phyloP scores from a whole-genome alignment of 2,329 filamentous ascomycete genomes.

The Pleurostoma richardsiae region DNA sequence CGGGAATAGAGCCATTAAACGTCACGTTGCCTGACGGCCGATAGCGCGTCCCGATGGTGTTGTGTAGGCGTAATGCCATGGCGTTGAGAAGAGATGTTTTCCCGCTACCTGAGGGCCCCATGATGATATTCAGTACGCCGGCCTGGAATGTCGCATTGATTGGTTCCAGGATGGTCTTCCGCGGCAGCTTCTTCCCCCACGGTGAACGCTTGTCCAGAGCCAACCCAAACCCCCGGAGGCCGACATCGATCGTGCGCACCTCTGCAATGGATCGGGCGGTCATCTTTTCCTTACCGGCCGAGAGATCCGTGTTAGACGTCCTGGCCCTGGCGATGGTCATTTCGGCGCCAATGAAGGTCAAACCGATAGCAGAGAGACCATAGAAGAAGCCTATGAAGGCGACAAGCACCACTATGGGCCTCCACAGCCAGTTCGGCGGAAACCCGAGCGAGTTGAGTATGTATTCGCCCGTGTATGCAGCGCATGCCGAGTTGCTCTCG shows the following conservation, averaged over 20 bases:
- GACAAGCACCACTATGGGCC: constrained; percentile 59
- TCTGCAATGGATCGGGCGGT: constrained; percentile 42
- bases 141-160: constrained; percentile 63
- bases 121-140: constrained; percentile 68
- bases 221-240: constrained; percentile 59
- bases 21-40: constrained; percentile 55
- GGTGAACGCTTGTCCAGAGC: constrained; percentile 56
- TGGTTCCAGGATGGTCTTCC: constrained; percentile 60
- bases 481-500: constrained; percentile 58
- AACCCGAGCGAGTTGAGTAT: constrained; percentile 67
- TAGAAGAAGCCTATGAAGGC: constrained; percentile 62
- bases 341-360: constrained; percentile 61
- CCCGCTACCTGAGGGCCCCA: constrained; percentile 74
- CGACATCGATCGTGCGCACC: constrained; percentile 58
- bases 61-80: constrained; percentile 63
- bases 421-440: constrained; percentile 60
- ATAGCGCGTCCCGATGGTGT: constrained; percentile 58
- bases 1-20: constrained; percentile 66
- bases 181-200: constrained; percentile 44
- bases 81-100: constrained; percentile 72
- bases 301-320: constrained; percentile 54
- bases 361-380: constrained; percentile 51
- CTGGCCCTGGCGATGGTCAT: constrained; percentile 65
- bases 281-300: constrained; percentile 68
- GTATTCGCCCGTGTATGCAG: constrained; percentile 63